Percentiles rank a stretch among this genome's conserved stretches.
These are phyloP conservation scores for Trichosanthes cucumerina DNA, from an alignment of 306 rosid species.

Conservation along the genomic window DNA sequence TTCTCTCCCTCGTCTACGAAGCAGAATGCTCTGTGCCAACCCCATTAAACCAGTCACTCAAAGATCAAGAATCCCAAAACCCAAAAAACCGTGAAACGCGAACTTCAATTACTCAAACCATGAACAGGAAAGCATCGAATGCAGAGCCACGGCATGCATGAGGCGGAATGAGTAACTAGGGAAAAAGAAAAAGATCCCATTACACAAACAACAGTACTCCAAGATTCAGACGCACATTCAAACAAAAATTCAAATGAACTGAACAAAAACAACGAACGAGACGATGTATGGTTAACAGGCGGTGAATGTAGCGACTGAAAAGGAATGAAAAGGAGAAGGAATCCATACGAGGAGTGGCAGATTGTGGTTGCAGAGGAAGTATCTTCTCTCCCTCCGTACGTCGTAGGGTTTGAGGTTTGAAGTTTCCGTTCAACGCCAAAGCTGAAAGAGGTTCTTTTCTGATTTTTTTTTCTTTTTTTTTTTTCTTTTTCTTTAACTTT, in stretches of 20 bases:
- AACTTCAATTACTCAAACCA: not conserved
- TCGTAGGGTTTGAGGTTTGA: constrained; percentile 12
- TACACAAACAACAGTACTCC: not conserved
- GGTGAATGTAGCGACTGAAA: not conserved
- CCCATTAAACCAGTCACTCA: not conserved
- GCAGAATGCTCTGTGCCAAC: not conserved
- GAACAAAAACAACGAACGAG: not conserved
- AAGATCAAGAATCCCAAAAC: not conserved
- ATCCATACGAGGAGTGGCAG: constrained; percentile 13
- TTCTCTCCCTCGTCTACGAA: not conserved
- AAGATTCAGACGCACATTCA: not conserved
- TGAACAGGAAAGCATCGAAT: not conserved
- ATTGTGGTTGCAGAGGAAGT: constrained; percentile 4
- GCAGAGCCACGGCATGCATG: not conserved
- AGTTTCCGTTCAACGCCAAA: constrained; percentile 12
- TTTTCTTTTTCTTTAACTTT: not conserved
- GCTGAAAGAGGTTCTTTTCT: not conserved
- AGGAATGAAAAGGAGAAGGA: not conserved
- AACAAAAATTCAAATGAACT: not conserved
- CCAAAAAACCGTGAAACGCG: not conserved
- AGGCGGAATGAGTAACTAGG: not conserved
- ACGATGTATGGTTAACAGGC: not conserved
- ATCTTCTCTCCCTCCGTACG: not conserved
- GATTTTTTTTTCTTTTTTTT: not conserved
- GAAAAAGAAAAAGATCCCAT: not conserved